phyloP scores from a whole-genome alignment of 371 early-diverging fungal genomes.

The Actinomortierella ambigua region DNA sequence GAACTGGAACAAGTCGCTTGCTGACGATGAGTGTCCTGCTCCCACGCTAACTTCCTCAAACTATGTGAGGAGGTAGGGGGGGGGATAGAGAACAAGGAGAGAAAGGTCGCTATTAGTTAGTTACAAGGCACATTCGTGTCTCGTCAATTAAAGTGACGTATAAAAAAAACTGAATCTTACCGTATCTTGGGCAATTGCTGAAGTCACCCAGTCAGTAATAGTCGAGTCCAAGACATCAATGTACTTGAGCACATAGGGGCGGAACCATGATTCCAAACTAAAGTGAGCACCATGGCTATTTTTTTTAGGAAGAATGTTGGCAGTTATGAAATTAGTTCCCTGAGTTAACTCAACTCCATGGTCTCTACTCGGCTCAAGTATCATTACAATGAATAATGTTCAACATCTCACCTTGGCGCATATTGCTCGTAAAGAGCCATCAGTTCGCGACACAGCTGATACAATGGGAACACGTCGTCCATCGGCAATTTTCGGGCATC shows the following conservation, averaged over 20 bases:
- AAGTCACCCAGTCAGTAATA: constrained; percentile 65
- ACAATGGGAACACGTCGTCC: constrained; percentile 42
- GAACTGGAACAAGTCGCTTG: constrained; percentile 77
- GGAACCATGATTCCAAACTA: constrained; percentile 70
- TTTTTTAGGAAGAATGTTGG: too few species aligned
- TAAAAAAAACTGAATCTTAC: constrained; percentile 35
- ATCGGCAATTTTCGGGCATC: constrained; percentile 41
- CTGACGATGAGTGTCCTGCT: constrained; percentile 79
- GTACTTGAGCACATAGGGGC: constrained; percentile 64
- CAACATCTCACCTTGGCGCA: constrained; percentile 25
- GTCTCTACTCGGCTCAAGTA: too few species aligned
- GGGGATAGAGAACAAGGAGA: too few species aligned
- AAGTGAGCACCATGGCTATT: constrained; percentile 48
- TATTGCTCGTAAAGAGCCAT: constrained; percentile 37
- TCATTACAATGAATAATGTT: too few species aligned
- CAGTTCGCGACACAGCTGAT: constrained; percentile 37
- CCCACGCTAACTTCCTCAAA: constrained; percentile 63
- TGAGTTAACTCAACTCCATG: too few species aligned
- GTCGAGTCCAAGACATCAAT: constrained; percentile 58
- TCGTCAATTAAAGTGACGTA: too few species aligned
- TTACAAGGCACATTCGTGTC: too few species aligned
- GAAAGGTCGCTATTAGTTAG: too few species aligned
- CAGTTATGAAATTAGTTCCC: too few species aligned
- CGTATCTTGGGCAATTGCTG: constrained; percentile 67
- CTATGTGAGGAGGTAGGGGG: too few species aligned